Conservation (phyloP, 2,329 filamentous ascomycete genomes). For the Lomentospora prolificans region DNA sequence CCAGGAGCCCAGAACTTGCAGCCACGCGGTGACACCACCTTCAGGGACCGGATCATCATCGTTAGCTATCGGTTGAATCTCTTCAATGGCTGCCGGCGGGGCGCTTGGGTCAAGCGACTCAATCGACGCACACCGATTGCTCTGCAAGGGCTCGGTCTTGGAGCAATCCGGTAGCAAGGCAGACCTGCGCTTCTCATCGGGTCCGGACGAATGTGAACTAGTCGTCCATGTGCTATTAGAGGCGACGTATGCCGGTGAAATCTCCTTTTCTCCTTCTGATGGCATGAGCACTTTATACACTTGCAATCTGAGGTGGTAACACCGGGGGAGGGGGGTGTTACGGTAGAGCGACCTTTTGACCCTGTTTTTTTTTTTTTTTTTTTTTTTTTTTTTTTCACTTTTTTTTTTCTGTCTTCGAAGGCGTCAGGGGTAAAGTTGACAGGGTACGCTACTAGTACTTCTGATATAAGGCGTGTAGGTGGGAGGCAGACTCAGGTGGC, state of each 20-base stretch:
- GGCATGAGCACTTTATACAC: neutral
- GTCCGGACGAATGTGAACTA: neutral
- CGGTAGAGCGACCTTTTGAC: too few relatives aligned
- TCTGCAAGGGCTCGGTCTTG: neutral
- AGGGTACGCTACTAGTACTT: too few relatives aligned
- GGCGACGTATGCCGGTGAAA: neutral
- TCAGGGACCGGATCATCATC: slow-evolving; percentile 61
- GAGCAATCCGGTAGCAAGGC: neutral
- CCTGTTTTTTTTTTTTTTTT: too few relatives aligned
- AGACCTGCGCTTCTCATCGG: neutral
- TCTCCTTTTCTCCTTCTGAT: neutral
- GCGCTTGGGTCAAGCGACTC: neutral
- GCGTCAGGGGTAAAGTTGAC: too few relatives aligned
- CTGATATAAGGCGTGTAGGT: too few relatives aligned
- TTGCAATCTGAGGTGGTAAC: neutral
- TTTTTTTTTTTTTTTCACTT: too few relatives aligned
- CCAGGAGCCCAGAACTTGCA: slow-evolving; percentile 80
- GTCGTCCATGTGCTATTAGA: neutral
- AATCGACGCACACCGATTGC: neutral
- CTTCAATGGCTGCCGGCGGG: neutral
- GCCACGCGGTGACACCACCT: slow-evolving; percentile 70
- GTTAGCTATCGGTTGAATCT: neutral
- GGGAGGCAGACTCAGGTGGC: too few relatives aligned
- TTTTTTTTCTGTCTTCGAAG: too few relatives aligned
- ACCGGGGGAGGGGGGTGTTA: too few relatives aligned